Conservation (phyloP, 2,329 filamentous ascomycete species). For the Drechslerella coelobrocha region DNA sequence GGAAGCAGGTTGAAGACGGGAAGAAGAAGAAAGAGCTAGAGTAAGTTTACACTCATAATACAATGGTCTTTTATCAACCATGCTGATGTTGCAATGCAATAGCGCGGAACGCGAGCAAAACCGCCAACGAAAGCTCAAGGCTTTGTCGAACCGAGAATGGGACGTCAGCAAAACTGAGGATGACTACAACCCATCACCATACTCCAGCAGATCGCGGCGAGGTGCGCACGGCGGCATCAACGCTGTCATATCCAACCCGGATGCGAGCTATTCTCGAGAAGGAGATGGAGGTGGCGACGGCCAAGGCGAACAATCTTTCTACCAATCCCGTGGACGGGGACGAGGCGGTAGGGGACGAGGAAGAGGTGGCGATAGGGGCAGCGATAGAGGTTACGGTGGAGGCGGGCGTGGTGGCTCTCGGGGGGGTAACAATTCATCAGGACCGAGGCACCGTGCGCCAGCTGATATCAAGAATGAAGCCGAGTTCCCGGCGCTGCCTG, state of each 20-base stretch:
- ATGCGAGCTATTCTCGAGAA: conserved; percentile 31
- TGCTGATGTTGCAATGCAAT: conserved; percentile 6
- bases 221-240: conserved; percentile 53
- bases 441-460: conserved; percentile 8
- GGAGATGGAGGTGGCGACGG: conserved; percentile 15
- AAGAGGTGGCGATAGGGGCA: conserved; percentile 54
- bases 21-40: conserved; percentile 63
- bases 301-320: conserved; percentile 14
- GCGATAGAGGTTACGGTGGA: conserved; percentile 54
- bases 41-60: conserved; percentile 57
- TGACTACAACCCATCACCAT: conserved; percentile 54
- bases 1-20: conserved; percentile 64
- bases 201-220: conserved; percentile 51
- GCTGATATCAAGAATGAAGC: conserved; percentile 43
- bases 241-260: conserved; percentile 31
- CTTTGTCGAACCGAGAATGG: conserved; percentile 66
- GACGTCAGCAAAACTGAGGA: conserved; percentile 66
- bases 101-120: conserved; percentile 68
- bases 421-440: background rate
- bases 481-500: conserved; percentile 48
- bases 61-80: background rate
- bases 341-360: conserved; percentile 54
- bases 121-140: conserved; percentile 68
- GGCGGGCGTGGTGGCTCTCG: conserved; percentile 41
- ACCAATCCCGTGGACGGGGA: conserved; percentile 23